A percentile compares a stretch with the other conserved stretches of the same genome.
Evolutionary conservation across 306 rosid species (phyloP).

Genomic region (Dicorynia guianensis): DNA sequence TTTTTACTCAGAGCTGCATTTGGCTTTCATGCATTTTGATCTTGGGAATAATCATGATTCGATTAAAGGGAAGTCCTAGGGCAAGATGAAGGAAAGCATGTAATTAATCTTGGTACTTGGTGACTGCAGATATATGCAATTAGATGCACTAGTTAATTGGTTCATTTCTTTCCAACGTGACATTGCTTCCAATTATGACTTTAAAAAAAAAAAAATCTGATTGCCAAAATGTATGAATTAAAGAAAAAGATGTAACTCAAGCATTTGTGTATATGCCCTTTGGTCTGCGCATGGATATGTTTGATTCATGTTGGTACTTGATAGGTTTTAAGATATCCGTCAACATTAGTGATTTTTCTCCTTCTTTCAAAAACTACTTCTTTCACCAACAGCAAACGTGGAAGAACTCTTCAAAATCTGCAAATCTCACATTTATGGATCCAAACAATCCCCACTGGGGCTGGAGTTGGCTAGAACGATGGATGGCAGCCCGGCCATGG

Average conservation of each 20-base stretch:
- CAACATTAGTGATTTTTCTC: neutral
- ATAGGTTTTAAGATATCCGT: neutral
- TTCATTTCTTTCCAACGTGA: neutral
- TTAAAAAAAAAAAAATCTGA: too few species aligned
- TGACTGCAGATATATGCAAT: neutral
- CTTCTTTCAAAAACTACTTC: neutral
- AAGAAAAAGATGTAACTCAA: neutral
- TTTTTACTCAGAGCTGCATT: neutral
- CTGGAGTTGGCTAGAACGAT: slow-evolving; percentile 75
- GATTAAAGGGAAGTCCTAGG: neutral
- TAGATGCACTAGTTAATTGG: neutral
- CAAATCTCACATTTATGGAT: slow-evolving; percentile 55
- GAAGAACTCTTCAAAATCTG: slow-evolving; percentile 59
- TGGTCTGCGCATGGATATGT: neutral
- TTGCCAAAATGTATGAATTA: too few species aligned
- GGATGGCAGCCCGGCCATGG: slow-evolving; percentile 80
- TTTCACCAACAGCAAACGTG: slow-evolving; percentile 44
- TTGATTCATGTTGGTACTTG: neutral
- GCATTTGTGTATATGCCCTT: neutral
- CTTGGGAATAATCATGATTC: neutral
- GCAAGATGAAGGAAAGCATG: neutral
- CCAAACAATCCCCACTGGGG: slow-evolving; percentile 73
- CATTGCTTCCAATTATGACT: neutral
- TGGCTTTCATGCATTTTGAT: neutral
- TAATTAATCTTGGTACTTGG: neutral